Evolutionary conservation across 257 asterid genomes (phyloP).

Genomic region (Voacanga thouarsii): DNA sequence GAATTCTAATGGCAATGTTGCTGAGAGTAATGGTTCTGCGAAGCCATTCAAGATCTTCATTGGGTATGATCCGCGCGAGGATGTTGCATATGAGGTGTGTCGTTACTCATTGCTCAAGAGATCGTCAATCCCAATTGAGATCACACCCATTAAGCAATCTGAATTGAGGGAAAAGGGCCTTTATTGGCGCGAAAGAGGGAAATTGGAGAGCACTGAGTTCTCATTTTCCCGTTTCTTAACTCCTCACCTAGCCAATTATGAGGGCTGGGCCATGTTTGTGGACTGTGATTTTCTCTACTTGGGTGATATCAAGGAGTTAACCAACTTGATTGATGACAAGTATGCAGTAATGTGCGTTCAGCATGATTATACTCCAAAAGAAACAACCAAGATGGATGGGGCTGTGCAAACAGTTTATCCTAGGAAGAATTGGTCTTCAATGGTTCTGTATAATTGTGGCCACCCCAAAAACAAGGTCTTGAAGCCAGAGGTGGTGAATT

Average conservation of each 20-base stretch:
- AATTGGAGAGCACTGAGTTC: slow-evolving; percentile 82
- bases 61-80: slow-evolving; percentile 81
- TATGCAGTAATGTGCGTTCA: slow-evolving; percentile 83
- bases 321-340: slow-evolving; percentile 57
- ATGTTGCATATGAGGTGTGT: slow-evolving; percentile 80
- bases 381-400: slow-evolving; percentile 86
- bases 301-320: slow-evolving; percentile 58
- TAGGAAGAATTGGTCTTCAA: slow-evolving; percentile 93
- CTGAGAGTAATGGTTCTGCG: neutral
- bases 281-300: slow-evolving; percentile 83
- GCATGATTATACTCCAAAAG: slow-evolving; percentile 84
- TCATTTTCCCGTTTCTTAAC: slow-evolving; percentile 79
- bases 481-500: slow-evolving; percentile 73
- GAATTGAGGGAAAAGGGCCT: slow-evolving; percentile 59
- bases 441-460: slow-evolving; percentile 85
- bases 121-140: slow-evolving; percentile 73
- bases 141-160: slow-evolving; percentile 68
- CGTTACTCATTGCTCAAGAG: slow-evolving; percentile 56
- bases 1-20: slow-evolving; percentile 16
- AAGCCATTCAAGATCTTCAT: slow-evolving; percentile 57
- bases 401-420: slow-evolving; percentile 82
- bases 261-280: slow-evolving; percentile 93
- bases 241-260: slow-evolving; percentile 51
- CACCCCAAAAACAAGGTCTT: slow-evolving; percentile 56
- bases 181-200: slow-evolving; percentile 82